phyloP scores from a whole-genome alignment of 2,329 filamentous ascomycete species.

The Aspergillus glaucus region DNA sequence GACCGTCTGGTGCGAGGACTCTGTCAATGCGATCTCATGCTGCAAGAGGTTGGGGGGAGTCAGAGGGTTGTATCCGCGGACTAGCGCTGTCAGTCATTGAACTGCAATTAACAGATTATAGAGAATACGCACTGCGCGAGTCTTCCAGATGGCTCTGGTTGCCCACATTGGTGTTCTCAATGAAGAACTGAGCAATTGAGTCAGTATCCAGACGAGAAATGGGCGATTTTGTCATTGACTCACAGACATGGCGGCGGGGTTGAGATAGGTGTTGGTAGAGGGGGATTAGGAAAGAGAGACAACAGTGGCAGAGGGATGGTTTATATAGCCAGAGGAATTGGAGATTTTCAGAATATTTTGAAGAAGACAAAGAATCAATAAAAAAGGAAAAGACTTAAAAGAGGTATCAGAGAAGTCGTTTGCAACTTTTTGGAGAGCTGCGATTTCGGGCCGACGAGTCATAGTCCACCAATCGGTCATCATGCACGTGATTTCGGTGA shows the following conservation, averaged over 20 bases:
- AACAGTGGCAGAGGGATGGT: neutral
- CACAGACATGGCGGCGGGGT: constrained; percentile 30
- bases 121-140: constrained; percentile 64
- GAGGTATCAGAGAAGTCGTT: neutral
- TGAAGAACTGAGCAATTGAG: constrained; percentile 56
- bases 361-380: neutral
- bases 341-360: neutral
- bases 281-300: constrained; percentile 1
- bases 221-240: constrained; percentile 16
- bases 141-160: constrained; percentile 69
- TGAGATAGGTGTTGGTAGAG: neutral
- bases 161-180: constrained; percentile 72
- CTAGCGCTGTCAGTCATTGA: constrained; percentile 34
- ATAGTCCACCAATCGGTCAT: neutral
- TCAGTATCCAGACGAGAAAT: constrained; percentile 4
- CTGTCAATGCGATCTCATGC: constrained; percentile 66
- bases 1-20: constrained; percentile 46
- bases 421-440: neutral
- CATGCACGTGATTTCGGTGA: neutral
- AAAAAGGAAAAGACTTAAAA: neutral
- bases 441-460: neutral
- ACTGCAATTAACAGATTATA: constrained; percentile 1
- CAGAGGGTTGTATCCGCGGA: constrained; percentile 86
- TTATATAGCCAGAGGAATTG: neutral
- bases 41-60: constrained; percentile 92